Conservation (phyloP, 129 eudicot species). For the Chrysanthemum lavandulifolium region DNA sequence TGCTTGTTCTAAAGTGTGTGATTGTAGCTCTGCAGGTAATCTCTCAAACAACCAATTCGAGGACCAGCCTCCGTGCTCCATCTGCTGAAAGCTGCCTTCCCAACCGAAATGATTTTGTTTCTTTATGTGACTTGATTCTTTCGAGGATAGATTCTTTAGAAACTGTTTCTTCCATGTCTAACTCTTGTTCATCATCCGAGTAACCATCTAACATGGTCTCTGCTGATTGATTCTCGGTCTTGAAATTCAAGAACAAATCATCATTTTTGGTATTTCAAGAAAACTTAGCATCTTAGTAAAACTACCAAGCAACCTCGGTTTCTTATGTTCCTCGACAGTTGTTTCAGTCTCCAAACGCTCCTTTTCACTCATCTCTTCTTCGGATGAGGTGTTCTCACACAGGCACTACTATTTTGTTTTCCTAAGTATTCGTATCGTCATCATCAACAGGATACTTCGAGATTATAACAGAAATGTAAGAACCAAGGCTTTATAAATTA, state of each 20-base stretch:
- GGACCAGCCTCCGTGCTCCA: conserved; percentile 99
- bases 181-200: conserved; percentile 35
- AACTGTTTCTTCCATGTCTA: conserved; percentile 35
- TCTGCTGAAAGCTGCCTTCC: conserved; percentile 70
- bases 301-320: conserved; percentile 20
- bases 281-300: conserved; percentile 29
- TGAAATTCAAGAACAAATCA: conserved; percentile 30
- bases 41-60: conserved; percentile 84
- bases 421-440: conserved; percentile 51
- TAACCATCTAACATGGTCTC: conserved; percentile 41
- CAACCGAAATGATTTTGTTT: conserved; percentile 52
- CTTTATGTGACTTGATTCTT: conserved; percentile 70
- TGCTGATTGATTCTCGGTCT: conserved; percentile 30
- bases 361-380: conserved; percentile 31
- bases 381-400: conserved; percentile 56
- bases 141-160: conserved; percentile 48
- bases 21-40: conserved; percentile 75
- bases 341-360: conserved; percentile 29
- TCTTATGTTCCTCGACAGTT: conserved; percentile 20
- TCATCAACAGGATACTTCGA: conserved; percentile 75
- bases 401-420: conserved; percentile 32
- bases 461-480: conserved; percentile 8
- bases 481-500: conserved; percentile 4
- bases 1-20: conserved; percentile 71
- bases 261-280: conserved; percentile 50